These are phyloP conservation scores for Rhizopogon parksii DNA, from an alignment of 1,284 basidiomycete genomes.

Conservation along the genomic window DNA sequence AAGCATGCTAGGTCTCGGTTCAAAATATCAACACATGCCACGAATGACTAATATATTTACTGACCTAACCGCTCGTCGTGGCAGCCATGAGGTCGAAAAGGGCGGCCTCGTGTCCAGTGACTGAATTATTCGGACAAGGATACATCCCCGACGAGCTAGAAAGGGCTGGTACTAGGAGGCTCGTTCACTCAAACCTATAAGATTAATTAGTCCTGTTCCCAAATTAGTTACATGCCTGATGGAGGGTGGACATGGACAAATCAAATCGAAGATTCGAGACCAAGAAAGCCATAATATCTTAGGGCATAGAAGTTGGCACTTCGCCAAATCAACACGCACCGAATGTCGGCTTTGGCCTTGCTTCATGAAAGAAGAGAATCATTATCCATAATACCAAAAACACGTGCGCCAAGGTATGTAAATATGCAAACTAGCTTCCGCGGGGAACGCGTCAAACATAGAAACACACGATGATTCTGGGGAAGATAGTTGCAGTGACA, in stretches of 20 bases:
- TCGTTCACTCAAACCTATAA: not conserved
- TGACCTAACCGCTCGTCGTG: constrained; percentile 1
- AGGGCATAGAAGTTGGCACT: not conserved
- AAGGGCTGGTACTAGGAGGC: not conserved
- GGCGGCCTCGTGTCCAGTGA: constrained; percentile 1
- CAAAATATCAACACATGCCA: not conserved
- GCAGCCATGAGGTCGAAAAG: constrained; percentile 3
- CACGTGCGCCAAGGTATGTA: constrained; percentile 2
- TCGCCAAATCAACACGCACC: not conserved
- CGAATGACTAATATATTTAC: not conserved
- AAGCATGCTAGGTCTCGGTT: not conserved
- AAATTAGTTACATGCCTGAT: not conserved
- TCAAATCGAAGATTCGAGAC: not conserved
- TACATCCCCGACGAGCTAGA: not conserved
- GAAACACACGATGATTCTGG: not conserved
- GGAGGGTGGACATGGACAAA: not conserved
- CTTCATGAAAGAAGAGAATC: constrained; percentile 4
- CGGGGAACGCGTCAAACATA: not conserved
- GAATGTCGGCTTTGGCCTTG: not conserved
- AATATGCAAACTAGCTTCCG: constrained; percentile 2
- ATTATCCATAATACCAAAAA: constrained; percentile 5
- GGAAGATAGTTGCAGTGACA: not conserved
- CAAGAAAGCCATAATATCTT: not conserved
- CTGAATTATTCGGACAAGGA: not conserved
- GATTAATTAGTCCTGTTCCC: constrained; percentile 1